These are phyloP conservation scores for Punctularia strigosozonata DNA, from an alignment of 768 basidiomycete species.

Conservation along the genomic window DNA sequence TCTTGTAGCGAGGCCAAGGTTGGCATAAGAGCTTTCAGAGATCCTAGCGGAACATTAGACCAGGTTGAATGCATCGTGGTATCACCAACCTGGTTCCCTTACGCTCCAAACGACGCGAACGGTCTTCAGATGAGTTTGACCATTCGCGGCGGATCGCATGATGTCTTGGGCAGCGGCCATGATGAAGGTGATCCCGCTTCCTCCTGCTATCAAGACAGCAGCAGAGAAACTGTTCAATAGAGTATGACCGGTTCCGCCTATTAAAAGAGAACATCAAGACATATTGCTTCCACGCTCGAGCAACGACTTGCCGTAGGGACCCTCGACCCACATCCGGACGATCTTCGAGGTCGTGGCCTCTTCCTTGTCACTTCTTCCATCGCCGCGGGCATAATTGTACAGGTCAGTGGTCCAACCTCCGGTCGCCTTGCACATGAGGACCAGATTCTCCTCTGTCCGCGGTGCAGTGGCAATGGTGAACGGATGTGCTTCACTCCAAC, in stretches of 20 bases:
- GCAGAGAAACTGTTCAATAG: constrained; percentile 38
- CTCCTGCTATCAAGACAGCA: constrained; percentile 45
- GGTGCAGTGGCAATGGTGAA: constrained; percentile 39
- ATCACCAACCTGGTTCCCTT: constrained; percentile 26
- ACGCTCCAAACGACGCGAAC: constrained; percentile 49
- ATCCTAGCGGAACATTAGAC: constrained; percentile 12
- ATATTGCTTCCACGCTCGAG: background rate
- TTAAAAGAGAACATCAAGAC: background rate
- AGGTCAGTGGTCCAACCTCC: constrained; percentile 40
- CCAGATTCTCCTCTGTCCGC: constrained; percentile 29
- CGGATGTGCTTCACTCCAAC: constrained; percentile 36
- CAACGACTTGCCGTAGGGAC: constrained; percentile 34
- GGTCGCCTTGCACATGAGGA: constrained; percentile 35
- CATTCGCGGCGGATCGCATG: constrained; percentile 23
- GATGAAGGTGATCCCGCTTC: constrained; percentile 49
- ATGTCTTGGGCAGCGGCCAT: constrained; percentile 42
- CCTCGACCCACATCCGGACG: constrained; percentile 36
- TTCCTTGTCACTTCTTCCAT: constrained; percentile 11
- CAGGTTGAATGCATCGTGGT: constrained; percentile 10
- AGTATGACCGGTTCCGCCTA: constrained; percentile 32
- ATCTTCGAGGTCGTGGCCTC: constrained; percentile 12
- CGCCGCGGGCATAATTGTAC: constrained; percentile 23
- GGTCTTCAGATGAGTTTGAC: constrained; percentile 25
- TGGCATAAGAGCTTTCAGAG: constrained; percentile 26
- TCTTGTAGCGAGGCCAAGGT: constrained; percentile 26